These are phyloP conservation scores for Hamamelis virginiana DNA, from an alignment of 164 flowering plant genomes.

Conservation along the genomic window DNA sequence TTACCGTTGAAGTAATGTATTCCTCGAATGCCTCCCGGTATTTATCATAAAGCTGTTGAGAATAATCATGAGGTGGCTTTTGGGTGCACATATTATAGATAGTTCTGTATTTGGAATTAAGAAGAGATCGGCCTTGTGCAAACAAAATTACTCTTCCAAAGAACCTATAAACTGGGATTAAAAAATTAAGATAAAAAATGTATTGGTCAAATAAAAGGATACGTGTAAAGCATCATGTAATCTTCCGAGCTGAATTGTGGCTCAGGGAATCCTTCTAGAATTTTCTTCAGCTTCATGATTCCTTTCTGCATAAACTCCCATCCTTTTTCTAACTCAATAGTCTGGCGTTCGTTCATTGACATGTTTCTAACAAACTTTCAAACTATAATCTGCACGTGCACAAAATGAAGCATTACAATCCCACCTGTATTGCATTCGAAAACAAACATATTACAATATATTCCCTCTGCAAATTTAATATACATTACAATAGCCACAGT, in stretches of 20 bases:
- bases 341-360: conserved; percentile 3
- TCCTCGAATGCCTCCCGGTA: conserved; percentile 30
- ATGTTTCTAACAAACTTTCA: too few species aligned
- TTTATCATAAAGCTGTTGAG: conserved; percentile 39
- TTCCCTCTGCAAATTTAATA: too few species aligned
- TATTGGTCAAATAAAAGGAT: conserved; percentile 15
- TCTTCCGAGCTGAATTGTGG: conserved; percentile 54
- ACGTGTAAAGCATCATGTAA: conserved; percentile 63
- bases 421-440: too few species aligned
- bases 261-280: conserved; percentile 48
- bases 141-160: not conserved
- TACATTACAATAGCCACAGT: too few species aligned
- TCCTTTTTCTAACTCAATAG: conserved; percentile 42
- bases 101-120: conserved; percentile 20
- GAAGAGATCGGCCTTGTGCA: not conserved
- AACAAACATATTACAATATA: too few species aligned
- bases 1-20: conserved; percentile 29
- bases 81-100: conserved; percentile 41
- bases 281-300: conserved; percentile 47
- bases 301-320: conserved; percentile 58
- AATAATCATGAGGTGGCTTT: conserved; percentile 40
- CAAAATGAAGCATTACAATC: too few species aligned
- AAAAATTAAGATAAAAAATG: not conserved
- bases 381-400: too few species aligned
- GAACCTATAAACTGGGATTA: not conserved